Percentiles rank a stretch among this genome's conserved stretches.
Evolutionary conservation across 306 rosid genomes (phyloP).

Genomic region (Vicia villosa): DNA sequence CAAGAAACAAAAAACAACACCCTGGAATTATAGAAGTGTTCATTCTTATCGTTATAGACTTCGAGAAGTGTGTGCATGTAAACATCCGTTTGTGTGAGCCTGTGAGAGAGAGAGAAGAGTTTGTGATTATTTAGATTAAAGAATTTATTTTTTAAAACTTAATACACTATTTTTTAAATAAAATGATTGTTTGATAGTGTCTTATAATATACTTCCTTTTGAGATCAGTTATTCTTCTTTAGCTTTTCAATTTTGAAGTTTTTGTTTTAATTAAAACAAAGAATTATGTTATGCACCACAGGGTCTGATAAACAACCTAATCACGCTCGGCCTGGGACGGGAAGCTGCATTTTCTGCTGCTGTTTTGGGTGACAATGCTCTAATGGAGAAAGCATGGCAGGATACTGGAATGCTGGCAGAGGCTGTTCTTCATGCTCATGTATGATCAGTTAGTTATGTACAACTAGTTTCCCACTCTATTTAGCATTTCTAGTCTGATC

Average conservation of each 20-base stretch:
- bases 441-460: slow-evolving; percentile 38
- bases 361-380: slow-evolving; percentile 94
- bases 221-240: slow-evolving; percentile 23
- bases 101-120: not conserved
- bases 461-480: slow-evolving; percentile 12
- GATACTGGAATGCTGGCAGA: slow-evolving; percentile 99
- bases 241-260: not conserved
- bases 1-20: not conserved
- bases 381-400: slow-evolving; percentile 99
- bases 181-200: slow-evolving; percentile 15
- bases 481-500: slow-evolving; percentile 40
- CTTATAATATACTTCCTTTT: slow-evolving; percentile 1
- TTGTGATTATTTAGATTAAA: not conserved
- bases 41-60: not conserved
- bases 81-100: not conserved
- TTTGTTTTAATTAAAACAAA: slow-evolving; percentile 15
- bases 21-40: not conserved
- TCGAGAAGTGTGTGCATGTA: not conserved
- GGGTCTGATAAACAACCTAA: slow-evolving; percentile 82
- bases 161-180: not conserved
- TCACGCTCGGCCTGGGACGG: slow-evolving; percentile 89
- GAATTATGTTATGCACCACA: slow-evolving; percentile 45
- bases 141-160: slow-evolving; percentile 6
- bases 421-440: slow-evolving; percentile 99
- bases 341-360: slow-evolving; percentile 98